These are phyloP conservation scores for Tetratostichococcus sp. DNA, from an alignment of 139 green algal genomes.

Conservation along the genomic window DNA sequence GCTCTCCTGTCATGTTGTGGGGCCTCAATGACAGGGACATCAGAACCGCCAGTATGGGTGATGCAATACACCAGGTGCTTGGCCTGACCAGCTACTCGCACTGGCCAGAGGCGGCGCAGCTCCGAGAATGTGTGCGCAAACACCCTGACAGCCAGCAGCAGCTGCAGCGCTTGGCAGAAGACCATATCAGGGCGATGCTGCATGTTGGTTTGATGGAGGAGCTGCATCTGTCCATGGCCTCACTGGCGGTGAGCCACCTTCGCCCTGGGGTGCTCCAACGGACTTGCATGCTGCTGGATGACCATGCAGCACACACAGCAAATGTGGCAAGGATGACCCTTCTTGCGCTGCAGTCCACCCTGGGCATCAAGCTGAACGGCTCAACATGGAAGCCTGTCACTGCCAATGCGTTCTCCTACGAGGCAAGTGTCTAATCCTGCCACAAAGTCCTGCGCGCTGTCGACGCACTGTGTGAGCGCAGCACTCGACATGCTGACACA, in stretches of 20 bases:
- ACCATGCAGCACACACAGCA: not conserved
- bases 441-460: too few species aligned
- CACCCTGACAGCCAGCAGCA: not conserved
- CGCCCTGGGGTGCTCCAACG: not conserved
- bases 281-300: not conserved
- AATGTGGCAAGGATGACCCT: not conserved
- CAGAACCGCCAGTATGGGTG: too few species aligned
- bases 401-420: conserved; percentile 12
- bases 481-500: too few species aligned
- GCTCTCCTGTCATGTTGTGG: too few species aligned
- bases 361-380: conserved; percentile 26
- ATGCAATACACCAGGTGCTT: too few species aligned
- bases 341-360: not conserved
- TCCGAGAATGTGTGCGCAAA: conserved; percentile 50
- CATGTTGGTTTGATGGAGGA: conserved; percentile 72
- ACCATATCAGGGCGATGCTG: conserved; percentile 40
- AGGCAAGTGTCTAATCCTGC: not conserved
- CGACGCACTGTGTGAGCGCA: too few species aligned
- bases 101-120: conserved; percentile 43
- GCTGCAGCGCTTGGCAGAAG: conserved; percentile 38
- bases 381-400: conserved; percentile 30
- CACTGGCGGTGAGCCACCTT: conserved; percentile 37
- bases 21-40: too few species aligned
- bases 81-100: conserved; percentile 81
- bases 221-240: conserved; percentile 49